These are phyloP conservation scores for Austroboletus novae-zelandiae DNA, from an alignment of 1,284 basidiomycete genomes.

Conservation along the genomic window DNA sequence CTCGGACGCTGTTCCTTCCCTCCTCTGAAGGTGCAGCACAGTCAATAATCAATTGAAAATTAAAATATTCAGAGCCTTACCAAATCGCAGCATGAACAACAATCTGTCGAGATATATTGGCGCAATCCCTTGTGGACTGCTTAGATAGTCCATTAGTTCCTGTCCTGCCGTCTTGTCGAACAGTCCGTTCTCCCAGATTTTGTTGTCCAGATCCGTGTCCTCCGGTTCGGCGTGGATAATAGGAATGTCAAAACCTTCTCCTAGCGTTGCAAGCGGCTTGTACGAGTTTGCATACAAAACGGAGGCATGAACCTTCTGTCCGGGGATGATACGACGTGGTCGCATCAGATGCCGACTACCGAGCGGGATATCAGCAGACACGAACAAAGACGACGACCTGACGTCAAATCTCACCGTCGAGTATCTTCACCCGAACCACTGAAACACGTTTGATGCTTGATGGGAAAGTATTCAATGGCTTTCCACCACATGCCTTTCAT, in stretches of 20 bases:
- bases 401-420: slow-evolving; percentile 2
- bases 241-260: slow-evolving; percentile 28
- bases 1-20: slow-evolving; percentile 20
- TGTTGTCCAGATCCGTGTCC: background rate
- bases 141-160: slow-evolving; percentile 13
- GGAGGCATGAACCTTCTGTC: slow-evolving; percentile 32
- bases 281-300: slow-evolving; percentile 27
- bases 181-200: slow-evolving; percentile 25
- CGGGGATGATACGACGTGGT: slow-evolving; percentile 29
- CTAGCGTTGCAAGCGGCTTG: slow-evolving; percentile 22
- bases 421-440: slow-evolving; percentile 6
- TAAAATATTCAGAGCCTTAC: slow-evolving; percentile 5
- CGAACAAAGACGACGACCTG: no score
- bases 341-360: slow-evolving; percentile 19
- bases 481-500: slow-evolving; percentile 18
- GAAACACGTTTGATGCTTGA: slow-evolving; percentile 17
- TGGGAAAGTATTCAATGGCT: slow-evolving; percentile 19
- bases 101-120: slow-evolving; percentile 27
- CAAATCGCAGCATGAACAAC: slow-evolving; percentile 29
- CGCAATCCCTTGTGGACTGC: slow-evolving; percentile 10
- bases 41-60: background rate
- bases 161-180: slow-evolving; percentile 24
- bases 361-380: background rate
- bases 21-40: slow-evolving; percentile 12
- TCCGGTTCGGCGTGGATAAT: slow-evolving; percentile 7